Base-by-base conservation (phyloP, 2,329 filamentous ascomycete genomes). In the Cladophialophora bantiana region DNA sequence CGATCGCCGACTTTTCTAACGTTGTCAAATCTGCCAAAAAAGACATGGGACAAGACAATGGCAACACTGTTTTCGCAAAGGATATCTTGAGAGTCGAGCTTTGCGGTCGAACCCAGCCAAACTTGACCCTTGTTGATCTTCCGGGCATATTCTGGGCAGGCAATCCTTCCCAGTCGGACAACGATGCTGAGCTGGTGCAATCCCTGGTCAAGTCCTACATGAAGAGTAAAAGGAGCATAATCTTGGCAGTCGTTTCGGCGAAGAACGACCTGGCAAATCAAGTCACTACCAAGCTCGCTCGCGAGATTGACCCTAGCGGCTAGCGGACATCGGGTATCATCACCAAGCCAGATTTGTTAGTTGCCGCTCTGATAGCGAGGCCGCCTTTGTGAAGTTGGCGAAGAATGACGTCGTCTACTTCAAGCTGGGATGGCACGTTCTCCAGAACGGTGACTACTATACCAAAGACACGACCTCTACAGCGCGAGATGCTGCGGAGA, bases 61-160 rank as follows among this genome's bases (percentile, higher is more conserved):
- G 70, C 0, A 68, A 73, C 1, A 76, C 83, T 1, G 75, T 76
- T 0, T 78, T 78, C 81, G 10, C 83, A 77, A 50, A 66, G 78
- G 84, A 86, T 65, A 83, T 88, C 26, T 80, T 89, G 5, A 83
- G 86, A 0, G 82, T 89, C 0, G 86, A 89, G 71, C 83, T 88
- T 73, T 82, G 80, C 10, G 86, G 87, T 0, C 86, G 86, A 0
- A 83, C 86, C 10, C 83, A 86, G 78, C 85, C 86, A 1, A 80
- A 89, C 15, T 76, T 89, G 52, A 89, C 86, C 0, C 80, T 89
- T 0, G 85, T 89, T 7, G 87, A 89, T 74, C 78, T 89, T 38
- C 87, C 87, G 0, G 86, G 87, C 1, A 77, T 89, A 1, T 84
- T 88, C 34, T 80, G 82, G 36, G 83, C 86, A 7, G 82, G 82